These are phyloP conservation scores for Daldinia loculata DNA, from an alignment of 495 filamentous ascomycete species.

Conservation along the genomic window DNA sequence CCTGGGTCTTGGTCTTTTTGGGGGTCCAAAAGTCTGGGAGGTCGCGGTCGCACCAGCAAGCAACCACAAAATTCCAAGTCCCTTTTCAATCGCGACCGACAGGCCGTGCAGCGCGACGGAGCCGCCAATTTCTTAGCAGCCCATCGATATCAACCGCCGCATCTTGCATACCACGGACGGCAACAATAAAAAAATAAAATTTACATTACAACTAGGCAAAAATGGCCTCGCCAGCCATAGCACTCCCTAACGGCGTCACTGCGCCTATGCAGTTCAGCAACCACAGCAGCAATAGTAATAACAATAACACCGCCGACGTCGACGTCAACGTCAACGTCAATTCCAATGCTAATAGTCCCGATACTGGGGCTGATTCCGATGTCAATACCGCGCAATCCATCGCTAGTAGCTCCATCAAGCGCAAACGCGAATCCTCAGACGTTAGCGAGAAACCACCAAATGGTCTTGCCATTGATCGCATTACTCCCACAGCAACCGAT, in stretches of 20 bases:
- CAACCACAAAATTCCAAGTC: constrained; percentile 31
- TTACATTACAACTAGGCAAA: constrained; percentile 22
- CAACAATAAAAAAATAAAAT: constrained; percentile 10
- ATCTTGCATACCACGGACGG: constrained; percentile 17
- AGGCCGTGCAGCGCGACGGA: constrained; percentile 55
- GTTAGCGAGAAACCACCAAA: constrained; percentile 46
- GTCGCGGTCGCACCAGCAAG: constrained; percentile 42
- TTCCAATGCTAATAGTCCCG: constrained; percentile 11
- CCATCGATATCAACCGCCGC: constrained; percentile 31
- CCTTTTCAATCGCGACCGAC: constrained; percentile 39
- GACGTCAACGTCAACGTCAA: constrained; percentile 18
- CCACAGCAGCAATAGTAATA: constrained; percentile 16
- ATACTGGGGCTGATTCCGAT: constrained; percentile 26
- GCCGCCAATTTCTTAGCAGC: constrained; percentile 42
- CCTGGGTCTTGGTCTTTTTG: constrained; percentile 2
- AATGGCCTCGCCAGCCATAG: constrained; percentile 57
- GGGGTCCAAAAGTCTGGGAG: constrained; percentile 7
- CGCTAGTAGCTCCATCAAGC: constrained; percentile 57
- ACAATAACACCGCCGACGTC: constrained; percentile 18
- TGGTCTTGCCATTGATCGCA: constrained; percentile 24
- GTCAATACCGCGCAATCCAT: constrained; percentile 51
- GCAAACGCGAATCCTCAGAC: constrained; percentile 63
- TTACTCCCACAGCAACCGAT: constrained; percentile 17
- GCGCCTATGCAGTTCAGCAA: constrained; percentile 35
- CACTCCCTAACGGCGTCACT: constrained; percentile 54